Conservation (phyloP, 768 basidiomycete genomes). For the Hirschioporus abietinus region DNA sequence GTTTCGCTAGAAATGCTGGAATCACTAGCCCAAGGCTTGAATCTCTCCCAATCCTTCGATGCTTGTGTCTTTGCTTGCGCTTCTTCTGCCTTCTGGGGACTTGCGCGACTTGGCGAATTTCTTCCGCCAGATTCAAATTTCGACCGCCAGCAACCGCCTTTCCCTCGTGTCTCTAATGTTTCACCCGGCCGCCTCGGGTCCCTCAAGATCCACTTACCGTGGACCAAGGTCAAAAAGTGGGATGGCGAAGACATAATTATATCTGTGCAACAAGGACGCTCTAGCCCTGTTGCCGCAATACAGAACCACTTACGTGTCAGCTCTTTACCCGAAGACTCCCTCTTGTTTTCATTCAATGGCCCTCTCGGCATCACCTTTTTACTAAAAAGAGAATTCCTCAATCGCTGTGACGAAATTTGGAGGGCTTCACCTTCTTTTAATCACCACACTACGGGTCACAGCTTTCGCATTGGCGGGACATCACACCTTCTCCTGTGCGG, state of each 20-base stretch:
- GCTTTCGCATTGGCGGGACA: neutral
- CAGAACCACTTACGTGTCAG: conserved; percentile 15
- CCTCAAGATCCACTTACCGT: neutral
- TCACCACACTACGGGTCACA: neutral
- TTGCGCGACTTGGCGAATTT: conserved; percentile 28
- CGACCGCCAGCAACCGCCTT: neutral
- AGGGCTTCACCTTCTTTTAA: neutral
- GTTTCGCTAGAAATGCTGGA: conserved; percentile 19
- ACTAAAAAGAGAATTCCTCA: too few species aligned
- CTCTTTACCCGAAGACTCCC: neutral
- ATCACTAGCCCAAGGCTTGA: conserved; percentile 14
- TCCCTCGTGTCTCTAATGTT: too few species aligned
- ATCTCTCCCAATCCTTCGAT: conserved; percentile 19
- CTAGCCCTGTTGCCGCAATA: conserved; percentile 12
- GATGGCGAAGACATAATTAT: neutral
- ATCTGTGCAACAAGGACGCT: conserved; percentile 5
- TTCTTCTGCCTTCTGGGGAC: conserved; percentile 26
- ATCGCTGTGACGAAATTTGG: neutral
- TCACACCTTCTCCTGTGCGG: too few species aligned
- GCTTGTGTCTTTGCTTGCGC: conserved; percentile 20
- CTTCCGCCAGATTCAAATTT: conserved; percentile 10
- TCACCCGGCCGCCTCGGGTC: neutral
- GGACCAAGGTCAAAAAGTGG: neutral
- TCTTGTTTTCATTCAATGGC: too few species aligned
- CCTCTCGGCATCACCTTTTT: too few species aligned